A percentile compares a stretch with the other conserved stretches of the same genome.
Evolutionary conservation across 768 basidiomycete genomes (phyloP).

Genomic region (Suillus paluster): DNA sequence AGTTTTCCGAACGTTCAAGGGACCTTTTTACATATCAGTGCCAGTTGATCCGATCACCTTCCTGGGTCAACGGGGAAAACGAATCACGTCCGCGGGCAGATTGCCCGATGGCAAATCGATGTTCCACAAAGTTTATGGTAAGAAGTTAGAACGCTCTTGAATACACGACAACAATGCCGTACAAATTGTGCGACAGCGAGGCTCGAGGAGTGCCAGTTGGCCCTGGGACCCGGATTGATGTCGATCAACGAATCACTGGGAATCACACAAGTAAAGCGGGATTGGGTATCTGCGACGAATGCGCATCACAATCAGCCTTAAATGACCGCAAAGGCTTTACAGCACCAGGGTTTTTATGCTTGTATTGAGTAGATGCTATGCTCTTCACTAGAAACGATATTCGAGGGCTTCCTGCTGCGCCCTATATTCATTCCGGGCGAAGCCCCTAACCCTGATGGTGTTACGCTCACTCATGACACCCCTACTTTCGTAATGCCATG

Average conservation of each 20-base stretch:
- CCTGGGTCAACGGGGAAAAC: not conserved
- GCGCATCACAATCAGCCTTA: not conserved
- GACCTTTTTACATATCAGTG: not conserved
- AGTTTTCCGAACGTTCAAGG: not conserved
- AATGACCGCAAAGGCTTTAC: conserved; percentile 2
- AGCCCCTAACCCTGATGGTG: not conserved
- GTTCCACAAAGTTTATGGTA: not conserved
- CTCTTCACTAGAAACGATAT: not conserved
- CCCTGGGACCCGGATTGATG: not conserved
- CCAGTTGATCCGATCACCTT: not conserved
- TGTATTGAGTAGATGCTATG: not conserved
- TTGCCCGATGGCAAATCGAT: not conserved
- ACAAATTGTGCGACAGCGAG: not conserved
- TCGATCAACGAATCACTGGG: conserved; percentile 2
- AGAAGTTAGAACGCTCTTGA: not conserved
- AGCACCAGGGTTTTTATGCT: not conserved
- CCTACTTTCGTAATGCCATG: conserved; percentile 1
- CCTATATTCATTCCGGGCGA: not conserved
- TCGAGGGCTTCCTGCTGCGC: not conserved
- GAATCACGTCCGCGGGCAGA: not conserved
- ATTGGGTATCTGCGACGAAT: not conserved
- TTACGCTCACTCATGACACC: not conserved
- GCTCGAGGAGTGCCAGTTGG: not conserved
- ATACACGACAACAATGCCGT: not conserved
- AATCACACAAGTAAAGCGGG: not conserved